Percentiles rank a stretch among this genome's conserved stretches.
phyloP scores from a whole-genome alignment of 306 rosid species.

The Albizia julibrissin region DNA sequence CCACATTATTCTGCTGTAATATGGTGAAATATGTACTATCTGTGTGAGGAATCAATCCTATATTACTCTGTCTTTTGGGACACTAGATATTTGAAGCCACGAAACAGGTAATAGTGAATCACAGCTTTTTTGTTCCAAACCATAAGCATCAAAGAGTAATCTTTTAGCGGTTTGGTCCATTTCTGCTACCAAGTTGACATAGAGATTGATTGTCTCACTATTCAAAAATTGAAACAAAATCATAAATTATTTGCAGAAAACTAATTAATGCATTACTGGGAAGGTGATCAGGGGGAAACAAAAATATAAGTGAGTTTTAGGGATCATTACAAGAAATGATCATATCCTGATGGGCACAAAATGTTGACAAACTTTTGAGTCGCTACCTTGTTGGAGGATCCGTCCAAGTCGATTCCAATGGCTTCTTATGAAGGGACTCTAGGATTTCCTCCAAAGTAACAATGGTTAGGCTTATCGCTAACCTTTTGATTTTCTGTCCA shows the following conservation, averaged over 20 bases:
- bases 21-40: too few species aligned
- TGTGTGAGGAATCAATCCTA: constrained; percentile 27
- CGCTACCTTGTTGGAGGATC: constrained; percentile 16
- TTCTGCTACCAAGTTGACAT: too few species aligned
- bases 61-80: constrained; percentile 17
- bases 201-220: too few species aligned
- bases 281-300: background rate
- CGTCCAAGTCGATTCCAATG: constrained; percentile 16
- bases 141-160: too few species aligned
- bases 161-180: too few species aligned
- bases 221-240: background rate
- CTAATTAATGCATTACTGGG: too few species aligned
- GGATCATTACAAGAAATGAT: constrained; percentile 32
- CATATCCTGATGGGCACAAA: constrained; percentile 31
- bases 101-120: too few species aligned
- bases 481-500: too few species aligned
- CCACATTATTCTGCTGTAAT: too few species aligned
- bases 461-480: background rate
- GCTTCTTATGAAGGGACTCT: constrained; percentile 32
- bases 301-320: background rate
- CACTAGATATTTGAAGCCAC: constrained; percentile 7
- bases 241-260: background rate
- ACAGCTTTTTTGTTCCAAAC: too few species aligned
- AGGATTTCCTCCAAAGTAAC: constrained; percentile 17
- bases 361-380: background rate